These are phyloP conservation scores for Pelargonium citronellum DNA, from an alignment of 441 rosid genomes.

Conservation along the genomic window DNA sequence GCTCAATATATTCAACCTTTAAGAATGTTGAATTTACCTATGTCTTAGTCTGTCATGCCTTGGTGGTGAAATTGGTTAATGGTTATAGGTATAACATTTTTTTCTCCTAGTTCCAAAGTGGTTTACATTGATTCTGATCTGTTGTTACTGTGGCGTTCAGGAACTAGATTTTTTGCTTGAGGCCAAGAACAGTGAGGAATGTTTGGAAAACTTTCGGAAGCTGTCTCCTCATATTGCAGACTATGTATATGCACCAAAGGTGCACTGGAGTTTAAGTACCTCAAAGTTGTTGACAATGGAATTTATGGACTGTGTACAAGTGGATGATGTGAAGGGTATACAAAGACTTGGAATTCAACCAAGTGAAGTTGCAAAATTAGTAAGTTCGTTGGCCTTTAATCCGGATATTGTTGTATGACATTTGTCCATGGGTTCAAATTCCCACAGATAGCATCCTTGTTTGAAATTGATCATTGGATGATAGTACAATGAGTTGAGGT, in stretches of 20 bases:
- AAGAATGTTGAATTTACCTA: neutral
- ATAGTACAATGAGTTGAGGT: neutral
- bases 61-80: neutral
- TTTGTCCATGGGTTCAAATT: neutral
- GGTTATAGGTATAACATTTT: neutral
- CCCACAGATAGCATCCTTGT: neutral
- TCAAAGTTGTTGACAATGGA: slow-evolving; percentile 88
- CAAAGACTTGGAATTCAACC: slow-evolving; percentile 68
- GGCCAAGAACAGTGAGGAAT: slow-evolving; percentile 81
- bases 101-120: slow-evolving; percentile 2
- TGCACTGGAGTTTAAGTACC: slow-evolving; percentile 78
- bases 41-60: neutral
- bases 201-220: slow-evolving; percentile 80
- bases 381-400: slow-evolving; percentile 34
- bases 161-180: slow-evolving; percentile 85
- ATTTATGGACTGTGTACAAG: slow-evolving; percentile 82
- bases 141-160: slow-evolving; percentile 36
- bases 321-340: slow-evolving; percentile 63
- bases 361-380: slow-evolving; percentile 67
- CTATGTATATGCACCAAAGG: slow-evolving; percentile 66
- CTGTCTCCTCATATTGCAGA: slow-evolving; percentile 81
- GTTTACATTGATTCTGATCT: slow-evolving; percentile 13
- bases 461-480: neutral
- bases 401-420: neutral
- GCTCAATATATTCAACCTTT: neutral